phyloP scores from a whole-genome alignment of 2,329 filamentous ascomycete species.

The Parafenestella ontariensis region DNA sequence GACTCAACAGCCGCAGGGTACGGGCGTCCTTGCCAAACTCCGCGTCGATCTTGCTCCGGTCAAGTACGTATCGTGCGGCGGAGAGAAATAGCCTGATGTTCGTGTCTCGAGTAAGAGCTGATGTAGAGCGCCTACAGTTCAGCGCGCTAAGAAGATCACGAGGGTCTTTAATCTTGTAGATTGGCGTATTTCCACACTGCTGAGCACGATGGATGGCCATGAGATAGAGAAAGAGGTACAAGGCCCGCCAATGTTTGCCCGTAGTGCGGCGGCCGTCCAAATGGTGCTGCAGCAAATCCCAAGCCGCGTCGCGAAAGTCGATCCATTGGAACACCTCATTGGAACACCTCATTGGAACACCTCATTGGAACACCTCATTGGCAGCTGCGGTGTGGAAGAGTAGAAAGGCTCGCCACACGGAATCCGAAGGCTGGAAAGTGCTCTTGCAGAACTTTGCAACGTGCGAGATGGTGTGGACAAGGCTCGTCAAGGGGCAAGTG shows the following conservation, averaged over 20 bases:
- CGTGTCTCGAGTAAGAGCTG: neutral
- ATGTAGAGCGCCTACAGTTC: neutral
- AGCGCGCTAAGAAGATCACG: neutral
- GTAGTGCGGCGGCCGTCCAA: neutral
- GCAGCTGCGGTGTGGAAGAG: neutral
- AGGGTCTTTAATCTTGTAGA: neutral
- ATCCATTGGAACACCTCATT: too few species aligned
- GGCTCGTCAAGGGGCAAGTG: neutral
- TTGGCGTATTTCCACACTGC: neutral
- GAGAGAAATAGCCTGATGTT: neutral
- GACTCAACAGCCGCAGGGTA: neutral
- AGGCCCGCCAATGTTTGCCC: neutral
- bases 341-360: neutral
- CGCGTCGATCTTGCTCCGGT: neutral
- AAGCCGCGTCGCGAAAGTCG: neutral
- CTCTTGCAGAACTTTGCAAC: neutral
- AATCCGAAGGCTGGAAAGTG: neutral
- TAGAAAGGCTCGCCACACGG: neutral
- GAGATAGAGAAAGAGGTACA: neutral
- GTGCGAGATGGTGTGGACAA: neutral
- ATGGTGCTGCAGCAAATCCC: neutral
- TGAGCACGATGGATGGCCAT: neutral
- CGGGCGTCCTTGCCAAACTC: neutral
- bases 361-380: neutral
- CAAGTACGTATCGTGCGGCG: neutral